Evolutionary conservation across 2,329 filamentous ascomycete species (phyloP).

Genomic region (Paraphaeosphaeria sporulosa): DNA sequence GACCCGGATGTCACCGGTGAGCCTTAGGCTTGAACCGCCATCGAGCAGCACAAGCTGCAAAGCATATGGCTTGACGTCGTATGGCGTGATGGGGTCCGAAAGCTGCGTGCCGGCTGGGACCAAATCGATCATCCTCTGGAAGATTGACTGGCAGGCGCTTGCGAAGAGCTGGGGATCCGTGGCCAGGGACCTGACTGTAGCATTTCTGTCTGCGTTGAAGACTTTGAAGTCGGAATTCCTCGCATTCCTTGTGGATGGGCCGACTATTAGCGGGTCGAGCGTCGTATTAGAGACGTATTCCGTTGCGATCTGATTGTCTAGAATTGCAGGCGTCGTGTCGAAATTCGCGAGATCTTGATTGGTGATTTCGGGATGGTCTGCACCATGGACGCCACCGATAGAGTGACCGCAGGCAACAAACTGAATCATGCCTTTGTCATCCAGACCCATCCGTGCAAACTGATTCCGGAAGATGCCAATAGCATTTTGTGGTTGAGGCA

Average conservation of each 20-base stretch:
- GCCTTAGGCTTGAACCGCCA: constrained; percentile 57
- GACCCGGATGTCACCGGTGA: constrained; percentile 66
- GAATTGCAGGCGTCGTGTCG: constrained; percentile 56
- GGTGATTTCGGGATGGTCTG: constrained; percentile 57
- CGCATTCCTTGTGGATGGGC: constrained; percentile 54
- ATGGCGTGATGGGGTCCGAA: constrained; percentile 62
- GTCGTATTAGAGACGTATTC: constrained; percentile 65
- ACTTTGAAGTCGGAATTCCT: constrained; percentile 65
- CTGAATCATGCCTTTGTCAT: constrained; percentile 64
- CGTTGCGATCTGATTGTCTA: constrained; percentile 65
- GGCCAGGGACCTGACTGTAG: constrained; percentile 60
- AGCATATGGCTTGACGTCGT: constrained; percentile 66
- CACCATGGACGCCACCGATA: constrained; percentile 65
- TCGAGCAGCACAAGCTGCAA: constrained; percentile 63
- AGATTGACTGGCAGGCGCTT: constrained; percentile 58
- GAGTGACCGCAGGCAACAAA: constrained; percentile 68
- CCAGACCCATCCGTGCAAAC: constrained; percentile 67
- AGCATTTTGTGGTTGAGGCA: constrained; percentile 66
- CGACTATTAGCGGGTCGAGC: constrained; percentile 63
- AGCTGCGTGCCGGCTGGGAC: constrained; percentile 62
- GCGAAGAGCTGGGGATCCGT: constrained; percentile 54
- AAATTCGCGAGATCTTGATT: constrained; percentile 59
- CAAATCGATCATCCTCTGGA: constrained; percentile 69
- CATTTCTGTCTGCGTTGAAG: constrained; percentile 63
- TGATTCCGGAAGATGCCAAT: constrained; percentile 61